phyloP scores from a whole-genome alignment of 768 basidiomycete species.

The Xanthoconium stramineum region DNA sequence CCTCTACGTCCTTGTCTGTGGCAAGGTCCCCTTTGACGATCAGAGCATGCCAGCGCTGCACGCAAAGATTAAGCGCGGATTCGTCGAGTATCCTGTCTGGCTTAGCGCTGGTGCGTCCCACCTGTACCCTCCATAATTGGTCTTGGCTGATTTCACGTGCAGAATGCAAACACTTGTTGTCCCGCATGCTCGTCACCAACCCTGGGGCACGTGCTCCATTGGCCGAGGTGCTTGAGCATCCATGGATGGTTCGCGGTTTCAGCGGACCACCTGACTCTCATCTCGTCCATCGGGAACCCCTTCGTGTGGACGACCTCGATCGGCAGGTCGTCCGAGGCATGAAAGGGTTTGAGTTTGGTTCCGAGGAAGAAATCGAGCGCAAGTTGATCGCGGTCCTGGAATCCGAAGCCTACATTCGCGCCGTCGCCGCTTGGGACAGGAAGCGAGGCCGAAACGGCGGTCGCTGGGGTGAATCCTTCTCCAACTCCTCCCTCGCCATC shows the following conservation, averaged over 20 bases:
- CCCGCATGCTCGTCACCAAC: constrained; percentile 94
- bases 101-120: constrained; percentile 76
- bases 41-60: constrained; percentile 99
- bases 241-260: constrained; percentile 93
- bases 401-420: constrained; percentile 71
- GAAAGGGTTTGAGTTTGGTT: constrained; percentile 96
- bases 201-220: constrained; percentile 82
- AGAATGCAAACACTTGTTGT: constrained; percentile 95
- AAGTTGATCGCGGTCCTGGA: constrained; percentile 70
- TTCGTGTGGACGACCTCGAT: constrained; percentile 87
- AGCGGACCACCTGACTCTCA: constrained; percentile 76
- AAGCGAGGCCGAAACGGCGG: constrained; percentile 49
- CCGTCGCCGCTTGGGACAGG: constrained; percentile 77
- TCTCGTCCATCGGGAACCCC: constrained; percentile 84
- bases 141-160: constrained; percentile 12
- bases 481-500: constrained; percentile 67
- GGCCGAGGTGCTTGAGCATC: constrained; percentile 79
- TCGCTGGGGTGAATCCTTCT: constrained; percentile 53
- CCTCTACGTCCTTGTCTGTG: constrained; percentile 95
- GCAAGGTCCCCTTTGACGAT: constrained; percentile 98
- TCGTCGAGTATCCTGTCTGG: constrained; percentile 98
- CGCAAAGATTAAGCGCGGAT: constrained; percentile 96
- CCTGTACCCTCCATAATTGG: not conserved
- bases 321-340: constrained; percentile 81
- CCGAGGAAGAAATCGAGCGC: constrained; percentile 79